These are phyloP conservation scores for Prunus padus DNA, from an alignment of 306 rosid species.

Conservation along the genomic window DNA sequence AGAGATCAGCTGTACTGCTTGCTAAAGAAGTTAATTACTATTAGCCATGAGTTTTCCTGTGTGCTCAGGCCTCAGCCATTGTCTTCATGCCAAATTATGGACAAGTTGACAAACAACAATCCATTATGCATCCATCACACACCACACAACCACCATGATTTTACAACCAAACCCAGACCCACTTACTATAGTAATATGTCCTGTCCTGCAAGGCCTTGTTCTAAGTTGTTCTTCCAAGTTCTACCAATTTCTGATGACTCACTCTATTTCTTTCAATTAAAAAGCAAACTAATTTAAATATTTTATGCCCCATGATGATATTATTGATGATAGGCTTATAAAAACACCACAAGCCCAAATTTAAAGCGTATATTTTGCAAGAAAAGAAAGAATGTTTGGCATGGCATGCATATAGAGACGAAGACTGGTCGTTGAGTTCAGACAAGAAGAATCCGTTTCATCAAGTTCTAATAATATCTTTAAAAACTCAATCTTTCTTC, in stretches of 20 bases:
- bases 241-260: background rate
- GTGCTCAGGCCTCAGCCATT: background rate
- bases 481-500: background rate
- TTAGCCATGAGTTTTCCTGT: background rate
- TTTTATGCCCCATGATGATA: background rate
- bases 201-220: background rate
- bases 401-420: background rate
- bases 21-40: background rate
- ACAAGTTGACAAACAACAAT: background rate
- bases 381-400: background rate
- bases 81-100: background rate
- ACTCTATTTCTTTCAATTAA: too few species aligned
- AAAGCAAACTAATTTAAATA: too few species aligned
- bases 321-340: too few species aligned
- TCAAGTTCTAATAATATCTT: too few species aligned
- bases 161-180: background rate
- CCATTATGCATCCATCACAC: background rate
- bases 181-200: background rate
- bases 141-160: background rate
- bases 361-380: background rate
- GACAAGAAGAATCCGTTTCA: background rate
- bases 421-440: conserved; percentile 13
- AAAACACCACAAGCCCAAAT: too few species aligned
- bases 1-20: background rate
- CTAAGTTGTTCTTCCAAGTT: background rate